Evolutionary conservation across 306 rosid genomes (phyloP).

Genomic region (Acacia melanoxylon): DNA sequence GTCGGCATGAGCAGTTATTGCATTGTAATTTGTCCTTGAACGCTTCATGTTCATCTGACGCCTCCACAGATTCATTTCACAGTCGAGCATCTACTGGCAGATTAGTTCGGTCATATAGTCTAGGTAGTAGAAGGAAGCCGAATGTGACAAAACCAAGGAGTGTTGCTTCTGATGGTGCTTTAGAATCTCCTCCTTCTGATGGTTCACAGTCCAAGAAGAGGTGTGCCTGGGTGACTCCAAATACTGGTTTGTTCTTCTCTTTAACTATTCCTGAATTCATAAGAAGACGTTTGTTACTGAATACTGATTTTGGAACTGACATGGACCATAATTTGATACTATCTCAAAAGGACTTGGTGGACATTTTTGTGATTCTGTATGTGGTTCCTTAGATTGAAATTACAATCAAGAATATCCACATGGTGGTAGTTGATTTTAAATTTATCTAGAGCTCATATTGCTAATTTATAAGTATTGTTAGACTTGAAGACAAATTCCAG

Average conservation of each 20-base stretch:
- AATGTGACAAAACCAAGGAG: conserved; percentile 65
- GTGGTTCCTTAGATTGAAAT: conserved; percentile 20
- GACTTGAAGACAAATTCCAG: background rate
- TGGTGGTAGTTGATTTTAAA: conserved; percentile 24
- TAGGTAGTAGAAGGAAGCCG: conserved; percentile 64
- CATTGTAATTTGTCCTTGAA: conserved; percentile 68
- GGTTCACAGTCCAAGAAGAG: conserved; percentile 58
- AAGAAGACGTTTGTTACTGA: background rate
- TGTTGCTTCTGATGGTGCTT: conserved; percentile 67
- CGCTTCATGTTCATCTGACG: conserved; percentile 88
- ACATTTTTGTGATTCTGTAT: background rate
- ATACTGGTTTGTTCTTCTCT: conserved; percentile 60
- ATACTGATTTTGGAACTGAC: conserved; percentile 10
- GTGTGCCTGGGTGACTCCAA: conserved; percentile 88
- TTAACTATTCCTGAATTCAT: conserved; percentile 10
- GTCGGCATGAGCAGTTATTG: conserved; percentile 72
- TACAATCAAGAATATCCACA: background rate
- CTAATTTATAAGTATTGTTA: background rate
- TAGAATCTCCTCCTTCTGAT: conserved; percentile 54
- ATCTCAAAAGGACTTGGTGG: background rate
- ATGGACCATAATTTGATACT: background rate
- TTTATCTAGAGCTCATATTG: conserved; percentile 4
- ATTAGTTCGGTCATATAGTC: conserved; percentile 61
- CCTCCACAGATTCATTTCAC: conserved; percentile 82
- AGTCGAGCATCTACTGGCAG: conserved; percentile 86